A percentile compares a stretch with the other conserved stretches of the same genome.
These are phyloP conservation scores for Hymenoscyphus repandus DNA, from an alignment of 2,329 filamentous ascomycete species.

Conservation along the genomic window DNA sequence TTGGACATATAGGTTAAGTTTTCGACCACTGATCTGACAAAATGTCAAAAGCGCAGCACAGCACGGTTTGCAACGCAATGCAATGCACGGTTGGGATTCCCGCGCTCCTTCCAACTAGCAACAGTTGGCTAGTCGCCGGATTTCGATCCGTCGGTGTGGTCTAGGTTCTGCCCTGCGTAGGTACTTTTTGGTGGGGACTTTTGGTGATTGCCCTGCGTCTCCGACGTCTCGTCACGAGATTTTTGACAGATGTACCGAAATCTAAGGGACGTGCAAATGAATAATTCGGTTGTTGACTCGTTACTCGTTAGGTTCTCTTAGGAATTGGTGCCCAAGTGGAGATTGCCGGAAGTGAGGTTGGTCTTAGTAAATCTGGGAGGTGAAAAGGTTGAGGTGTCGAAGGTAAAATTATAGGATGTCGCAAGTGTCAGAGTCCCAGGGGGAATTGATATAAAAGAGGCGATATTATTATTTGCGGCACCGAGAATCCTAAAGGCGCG, in stretches of 20 bases:
- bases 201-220: neutral
- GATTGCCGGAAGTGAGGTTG: neutral
- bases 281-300: neutral
- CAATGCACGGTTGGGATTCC: constrained; percentile 7
- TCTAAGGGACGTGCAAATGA: neutral
- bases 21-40: constrained; percentile 1
- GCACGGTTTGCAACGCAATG: constrained; percentile 3
- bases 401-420: neutral
- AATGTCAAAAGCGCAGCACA: neutral
- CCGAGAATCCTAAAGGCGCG: neutral
- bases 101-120: neutral
- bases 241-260: neutral
- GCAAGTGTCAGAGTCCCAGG: neutral
- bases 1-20: constrained; percentile 2
- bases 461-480: neutral
- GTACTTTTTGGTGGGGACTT: neutral
- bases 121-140: neutral
- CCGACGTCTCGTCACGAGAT: constrained; percentile 2
- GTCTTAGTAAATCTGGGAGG: neutral
- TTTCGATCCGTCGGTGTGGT: neutral
- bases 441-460: neutral
- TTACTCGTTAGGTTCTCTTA: neutral
- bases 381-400: neutral
- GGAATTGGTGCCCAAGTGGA: neutral
- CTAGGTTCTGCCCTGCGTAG: neutral